Evolutionary conservation across 2,329 filamentous ascomycete species (phyloP), one percentile per base, ranked within the genome.

Genomic region (Neurospora sp.): DNA sequence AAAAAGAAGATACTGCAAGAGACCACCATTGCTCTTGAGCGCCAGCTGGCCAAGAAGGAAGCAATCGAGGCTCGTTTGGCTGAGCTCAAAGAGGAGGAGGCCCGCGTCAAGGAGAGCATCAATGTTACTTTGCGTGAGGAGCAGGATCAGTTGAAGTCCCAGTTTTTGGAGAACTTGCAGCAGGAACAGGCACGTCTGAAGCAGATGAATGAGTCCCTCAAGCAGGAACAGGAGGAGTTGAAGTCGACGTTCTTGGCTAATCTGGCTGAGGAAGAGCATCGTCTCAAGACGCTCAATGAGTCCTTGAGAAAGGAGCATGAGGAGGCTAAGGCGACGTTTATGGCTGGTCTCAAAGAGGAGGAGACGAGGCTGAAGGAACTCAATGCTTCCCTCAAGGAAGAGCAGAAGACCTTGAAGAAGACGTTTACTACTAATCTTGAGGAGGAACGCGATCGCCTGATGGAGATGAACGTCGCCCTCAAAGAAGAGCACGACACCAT

Each of bases 1-100:
- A 91, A 89, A 72, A 91, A 93, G 76, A 91, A 89, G 78, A 90
- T 91, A 68, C 89, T 94, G 0, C 91, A 94, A 75, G 93, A 97
- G 77, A 90, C 92, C 5, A 89, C 87, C 0, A 82, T 96, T 70
- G 87, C 92, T n/a, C 85, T 98, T 4, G 93, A 97, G 81, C 91
- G 91, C 43, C 75, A 72, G 12, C 71, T 71, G 2, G 72, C 73
- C 19, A 73, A 76, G 37, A 75, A 74, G 70, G 70, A 74, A 28
- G 71, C 73, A 17, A 71, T 75, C 8, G 74, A 75, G 66, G 68
- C 67, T 8, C 68, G 70, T 33, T 38, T 75, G 12, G 71, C 72
- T 6, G 69, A 52, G 38, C 71, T 75, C 28, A 67, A 72, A 5
- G 74, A 75, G 33, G 75, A 76, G 69, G 74, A 76, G 65, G 70